These are phyloP conservation scores for Leishmania tarentolae DNA, from an alignment of 208 protist genomes.

Conservation along the genomic window DNA sequence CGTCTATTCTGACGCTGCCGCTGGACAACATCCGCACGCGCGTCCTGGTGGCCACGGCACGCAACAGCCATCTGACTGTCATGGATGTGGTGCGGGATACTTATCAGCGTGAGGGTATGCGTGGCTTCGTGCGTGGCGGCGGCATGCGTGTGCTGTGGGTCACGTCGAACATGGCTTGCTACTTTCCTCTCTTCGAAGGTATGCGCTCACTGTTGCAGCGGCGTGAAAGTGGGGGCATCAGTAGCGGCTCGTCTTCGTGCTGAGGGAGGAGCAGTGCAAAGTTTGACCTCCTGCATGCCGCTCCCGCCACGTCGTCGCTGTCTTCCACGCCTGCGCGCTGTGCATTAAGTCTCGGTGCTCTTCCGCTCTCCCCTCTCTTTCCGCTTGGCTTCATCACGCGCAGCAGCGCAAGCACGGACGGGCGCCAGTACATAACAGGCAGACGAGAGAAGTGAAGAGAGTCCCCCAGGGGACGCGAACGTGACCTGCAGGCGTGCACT, in stretches of 20 bases:
- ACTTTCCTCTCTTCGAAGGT: constrained; percentile 79
- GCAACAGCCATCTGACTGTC: constrained; percentile 36
- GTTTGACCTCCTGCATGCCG: not conserved
- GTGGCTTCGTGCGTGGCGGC: constrained; percentile 70
- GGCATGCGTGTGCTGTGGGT: constrained; percentile 79
- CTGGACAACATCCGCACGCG: constrained; percentile 83
- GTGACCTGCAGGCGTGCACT: not conserved
- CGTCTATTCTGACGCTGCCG: constrained; percentile 67
- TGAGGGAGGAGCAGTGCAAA: not conserved
- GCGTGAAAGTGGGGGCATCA: not conserved
- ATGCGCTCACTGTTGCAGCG: constrained; percentile 30
- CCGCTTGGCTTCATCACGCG: not conserved
- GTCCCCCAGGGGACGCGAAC: not conserved
- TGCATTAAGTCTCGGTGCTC: not conserved
- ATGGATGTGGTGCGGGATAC: constrained; percentile 36
- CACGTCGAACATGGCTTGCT: constrained; percentile 77
- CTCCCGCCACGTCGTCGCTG: not conserved
- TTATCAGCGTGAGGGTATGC: constrained; percentile 53
- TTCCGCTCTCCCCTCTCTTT: not conserved
- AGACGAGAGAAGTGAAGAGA: not conserved
- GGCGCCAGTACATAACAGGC: not conserved
- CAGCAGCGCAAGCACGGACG: not conserved
- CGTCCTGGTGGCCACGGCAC: constrained; percentile 51
- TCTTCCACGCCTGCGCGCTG: not conserved
- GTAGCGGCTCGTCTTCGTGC: not conserved